Percentiles rank a stretch among this genome's conserved stretches.
Conservation (phyloP, 148 eudicot species). For the Chenopodium album region DNA sequence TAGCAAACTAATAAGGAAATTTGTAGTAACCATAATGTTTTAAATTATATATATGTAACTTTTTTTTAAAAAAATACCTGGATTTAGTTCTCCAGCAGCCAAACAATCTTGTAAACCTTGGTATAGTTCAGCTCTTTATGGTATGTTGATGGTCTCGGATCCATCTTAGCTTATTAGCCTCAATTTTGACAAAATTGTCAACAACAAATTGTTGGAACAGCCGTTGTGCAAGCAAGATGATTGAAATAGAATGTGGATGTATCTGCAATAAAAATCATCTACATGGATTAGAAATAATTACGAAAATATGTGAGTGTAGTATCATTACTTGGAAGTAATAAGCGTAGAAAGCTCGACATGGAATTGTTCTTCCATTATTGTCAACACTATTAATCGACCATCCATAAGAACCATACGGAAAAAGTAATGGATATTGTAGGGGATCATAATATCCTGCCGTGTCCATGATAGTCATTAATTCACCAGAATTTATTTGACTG, state of each 20-base stretch:
- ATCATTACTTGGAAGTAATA: not conserved
- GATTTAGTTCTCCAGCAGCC: too few species aligned
- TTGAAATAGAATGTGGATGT: not conserved
- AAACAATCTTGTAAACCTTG: conserved; percentile 1
- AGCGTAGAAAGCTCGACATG: conserved; percentile 1
- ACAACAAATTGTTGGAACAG: not conserved
- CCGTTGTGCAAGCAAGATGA: not conserved
- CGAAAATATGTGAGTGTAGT: too few species aligned
- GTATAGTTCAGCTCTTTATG: not conserved
- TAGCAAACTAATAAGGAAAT: too few species aligned
- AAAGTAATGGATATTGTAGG: not conserved
- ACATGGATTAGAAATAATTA: too few species aligned
- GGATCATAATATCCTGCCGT: conserved; percentile 11
- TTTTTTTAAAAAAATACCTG: too few species aligned
- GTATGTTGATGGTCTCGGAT: not conserved
- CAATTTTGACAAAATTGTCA: conserved; percentile 3
- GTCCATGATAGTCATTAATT: not conserved
- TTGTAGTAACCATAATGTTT: too few species aligned
- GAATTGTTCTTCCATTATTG: not conserved
- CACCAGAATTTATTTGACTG: not conserved
- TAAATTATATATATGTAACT: too few species aligned
- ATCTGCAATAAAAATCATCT: not conserved
- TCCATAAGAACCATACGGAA: conserved; percentile 13
- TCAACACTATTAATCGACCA: not conserved
- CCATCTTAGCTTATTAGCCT: conserved; percentile 10